Evolutionary conservation across 1,284 basidiomycete species (phyloP).

Genomic region (Microbotryum intermedium): DNA sequence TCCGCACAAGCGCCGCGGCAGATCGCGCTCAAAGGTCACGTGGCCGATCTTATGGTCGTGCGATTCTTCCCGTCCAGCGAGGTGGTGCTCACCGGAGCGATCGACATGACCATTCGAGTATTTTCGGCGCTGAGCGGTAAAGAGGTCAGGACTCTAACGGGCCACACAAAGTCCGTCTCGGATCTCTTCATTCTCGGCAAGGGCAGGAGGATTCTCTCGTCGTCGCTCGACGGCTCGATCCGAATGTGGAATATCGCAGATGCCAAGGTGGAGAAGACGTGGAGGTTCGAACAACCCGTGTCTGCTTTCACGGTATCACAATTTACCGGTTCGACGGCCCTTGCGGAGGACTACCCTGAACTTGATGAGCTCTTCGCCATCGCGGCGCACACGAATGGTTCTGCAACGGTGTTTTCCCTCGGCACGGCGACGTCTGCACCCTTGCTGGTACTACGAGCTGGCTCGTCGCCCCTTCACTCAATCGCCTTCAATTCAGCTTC

Average conservation of each 20-base stretch:
- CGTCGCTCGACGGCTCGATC: constrained; percentile 46
- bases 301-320: background rate
- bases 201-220: constrained; percentile 22
- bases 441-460: background rate
- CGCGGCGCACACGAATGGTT: constrained; percentile 14
- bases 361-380: constrained; percentile 4
- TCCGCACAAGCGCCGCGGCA: constrained; percentile 12
- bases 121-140: constrained; percentile 42
- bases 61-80: constrained; percentile 36
- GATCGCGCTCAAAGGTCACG: constrained; percentile 40
- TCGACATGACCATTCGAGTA: constrained; percentile 41
- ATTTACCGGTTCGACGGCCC: background rate
- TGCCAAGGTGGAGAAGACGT: background rate
- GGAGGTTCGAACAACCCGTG: constrained; percentile 13
- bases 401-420: background rate
- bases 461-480: background rate
- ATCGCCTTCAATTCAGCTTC: background rate
- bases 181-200: constrained; percentile 29
- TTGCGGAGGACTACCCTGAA: background rate
- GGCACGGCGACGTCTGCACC: background rate
- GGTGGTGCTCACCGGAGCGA: constrained; percentile 42
- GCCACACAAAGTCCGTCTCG: constrained; percentile 37
- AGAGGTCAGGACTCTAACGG: constrained; percentile 45
- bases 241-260: constrained; percentile 24
- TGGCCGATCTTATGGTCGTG: constrained; percentile 41